Evolutionary conservation across 495 filamentous ascomycete genomes (phyloP).

Genomic region (Trichoderma erinaceum): DNA sequence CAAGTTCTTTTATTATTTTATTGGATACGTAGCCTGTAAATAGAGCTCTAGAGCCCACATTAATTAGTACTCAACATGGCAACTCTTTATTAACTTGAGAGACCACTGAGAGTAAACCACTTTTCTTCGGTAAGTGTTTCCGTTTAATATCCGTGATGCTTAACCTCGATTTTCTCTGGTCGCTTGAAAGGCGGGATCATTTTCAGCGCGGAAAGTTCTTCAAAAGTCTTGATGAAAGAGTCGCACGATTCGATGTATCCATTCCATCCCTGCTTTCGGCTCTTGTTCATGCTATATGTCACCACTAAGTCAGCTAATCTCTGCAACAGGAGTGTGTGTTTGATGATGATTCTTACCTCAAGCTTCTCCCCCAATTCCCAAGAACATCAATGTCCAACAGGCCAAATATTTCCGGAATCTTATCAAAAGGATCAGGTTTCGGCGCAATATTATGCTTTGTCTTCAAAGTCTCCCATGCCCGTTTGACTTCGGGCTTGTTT

Average conservation of each 20-base stretch:
- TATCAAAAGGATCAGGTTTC: neutral
- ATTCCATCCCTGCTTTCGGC: constrained; percentile 1
- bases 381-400: neutral
- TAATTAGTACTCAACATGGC: too few species aligned
- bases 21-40: too few species aligned
- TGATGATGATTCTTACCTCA: neutral
- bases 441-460: neutral
- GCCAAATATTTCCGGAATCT: neutral
- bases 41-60: too few species aligned
- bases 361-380: neutral
- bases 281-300: neutral
- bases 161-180: neutral
- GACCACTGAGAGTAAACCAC: neutral
- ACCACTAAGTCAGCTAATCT: neutral
- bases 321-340: neutral
- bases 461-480: constrained; percentile 17
- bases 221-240: neutral
- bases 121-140: neutral
- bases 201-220: neutral
- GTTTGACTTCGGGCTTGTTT: neutral
- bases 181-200: neutral
- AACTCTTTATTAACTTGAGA: neutral
- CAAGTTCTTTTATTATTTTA: too few species aligned
- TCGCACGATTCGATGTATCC: neutral
- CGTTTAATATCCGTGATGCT: neutral